Conservation (phyloP, 164 flowering plant species). For the Aristolochia contorta region DNA sequence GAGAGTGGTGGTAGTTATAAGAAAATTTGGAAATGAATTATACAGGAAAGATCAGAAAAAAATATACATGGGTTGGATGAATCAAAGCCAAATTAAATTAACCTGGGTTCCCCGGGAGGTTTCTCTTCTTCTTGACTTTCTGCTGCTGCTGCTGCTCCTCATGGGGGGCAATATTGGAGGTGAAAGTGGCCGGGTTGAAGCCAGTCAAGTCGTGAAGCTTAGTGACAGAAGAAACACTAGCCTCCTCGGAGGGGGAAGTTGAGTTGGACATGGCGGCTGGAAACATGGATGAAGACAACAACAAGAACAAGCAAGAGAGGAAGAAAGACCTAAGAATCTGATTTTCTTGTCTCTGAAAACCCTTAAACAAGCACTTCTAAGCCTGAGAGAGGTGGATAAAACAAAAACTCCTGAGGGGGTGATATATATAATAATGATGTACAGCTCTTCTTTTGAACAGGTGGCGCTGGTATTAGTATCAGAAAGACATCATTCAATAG, state of each 20-base stretch:
- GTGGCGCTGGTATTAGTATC: conserved; percentile 17
- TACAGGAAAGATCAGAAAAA: no score
- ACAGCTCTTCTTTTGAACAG: conserved; percentile 11
- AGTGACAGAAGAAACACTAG: conserved; percentile 41
- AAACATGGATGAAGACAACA: conserved; percentile 30
- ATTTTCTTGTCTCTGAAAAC: conserved; percentile 1
- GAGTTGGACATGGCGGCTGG: conserved; percentile 52
- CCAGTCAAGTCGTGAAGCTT: conserved; percentile 35
- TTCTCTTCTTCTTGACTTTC: conserved; percentile 69
- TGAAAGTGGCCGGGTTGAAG: conserved; percentile 25
- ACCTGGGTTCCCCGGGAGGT: conserved; percentile 92
- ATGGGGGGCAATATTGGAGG: conserved; percentile 17
- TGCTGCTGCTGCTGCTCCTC: conserved; percentile 15
- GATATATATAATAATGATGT: neutral
- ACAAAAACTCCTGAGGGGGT: neutral
- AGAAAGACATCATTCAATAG: conserved; percentile 28
- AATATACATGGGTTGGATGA: no score
- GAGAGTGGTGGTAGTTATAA: no score
- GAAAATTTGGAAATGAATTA: no score
- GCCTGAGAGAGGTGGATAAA: neutral
- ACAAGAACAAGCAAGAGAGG: conserved; percentile 11
- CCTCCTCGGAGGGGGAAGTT: conserved; percentile 66
- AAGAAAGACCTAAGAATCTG: conserved; percentile 9
- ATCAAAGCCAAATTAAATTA: neutral
- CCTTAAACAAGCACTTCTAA: conserved; percentile 4